These are phyloP conservation scores for Ceratocystis papillata DNA, from an alignment of 2,329 filamentous ascomycete species.

Conservation along the genomic window DNA sequence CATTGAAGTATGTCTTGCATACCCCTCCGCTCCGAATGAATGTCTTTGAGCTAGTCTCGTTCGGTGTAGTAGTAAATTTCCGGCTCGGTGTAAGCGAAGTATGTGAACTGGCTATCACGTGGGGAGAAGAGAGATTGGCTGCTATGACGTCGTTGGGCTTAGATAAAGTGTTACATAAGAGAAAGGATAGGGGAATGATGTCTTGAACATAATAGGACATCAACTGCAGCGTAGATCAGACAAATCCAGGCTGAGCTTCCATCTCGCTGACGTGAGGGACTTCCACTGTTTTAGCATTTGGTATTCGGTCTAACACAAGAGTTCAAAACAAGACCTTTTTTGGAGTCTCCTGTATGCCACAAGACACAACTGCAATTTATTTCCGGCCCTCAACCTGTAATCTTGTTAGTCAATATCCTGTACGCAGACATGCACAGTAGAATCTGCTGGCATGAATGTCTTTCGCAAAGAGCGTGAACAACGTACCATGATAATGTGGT, in stretches of 20 bases:
- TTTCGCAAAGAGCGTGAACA: background rate
- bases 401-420: background rate
- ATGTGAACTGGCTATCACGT: background rate
- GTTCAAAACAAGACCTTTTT: background rate
- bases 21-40: background rate
- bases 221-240: background rate
- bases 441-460: background rate
- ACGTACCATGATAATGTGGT: slow-evolving; percentile 68
- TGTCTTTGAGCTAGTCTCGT: background rate
- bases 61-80: background rate
- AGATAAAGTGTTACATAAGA: background rate
- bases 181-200: background rate
- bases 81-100: slow-evolving; percentile 4
- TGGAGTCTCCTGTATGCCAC: background rate
- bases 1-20: background rate
- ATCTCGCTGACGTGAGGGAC: background rate
- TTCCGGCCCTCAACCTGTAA: slow-evolving; percentile 36
- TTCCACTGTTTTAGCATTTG: slow-evolving; percentile 5
- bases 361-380: slow-evolving; percentile 26
- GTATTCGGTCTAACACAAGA: slow-evolving; percentile 1
- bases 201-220: slow-evolving; percentile 2
- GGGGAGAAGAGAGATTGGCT: background rate
- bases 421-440: background rate
- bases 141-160: slow-evolving; percentile 7
- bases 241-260: background rate